Percentiles rank a stretch among this genome's conserved stretches.
phyloP scores from a whole-genome alignment of 2,329 filamentous ascomycete genomes.

The Atkinsonella texensis region DNA sequence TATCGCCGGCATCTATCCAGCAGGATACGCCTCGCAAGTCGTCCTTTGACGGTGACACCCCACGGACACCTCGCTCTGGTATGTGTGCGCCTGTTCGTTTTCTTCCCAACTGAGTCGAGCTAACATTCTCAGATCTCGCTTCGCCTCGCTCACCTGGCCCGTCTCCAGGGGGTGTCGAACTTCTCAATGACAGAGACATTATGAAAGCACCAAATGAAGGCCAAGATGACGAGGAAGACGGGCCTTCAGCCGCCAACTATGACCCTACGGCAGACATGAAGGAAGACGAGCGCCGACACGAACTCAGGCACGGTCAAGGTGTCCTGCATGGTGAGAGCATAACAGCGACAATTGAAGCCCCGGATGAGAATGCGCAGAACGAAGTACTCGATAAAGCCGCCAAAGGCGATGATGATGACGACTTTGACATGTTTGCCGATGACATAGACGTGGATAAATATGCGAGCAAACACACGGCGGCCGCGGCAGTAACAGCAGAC shows the following conservation, averaged over 20 bases:
- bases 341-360: conserved; percentile 4
- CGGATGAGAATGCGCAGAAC: neutral
- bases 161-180: conserved; percentile 46
- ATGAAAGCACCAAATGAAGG: conserved; percentile 44
- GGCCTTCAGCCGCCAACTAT: conserved; percentile 85
- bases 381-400: conserved; percentile 17
- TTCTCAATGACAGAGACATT: conserved; percentile 55
- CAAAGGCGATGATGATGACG: conserved; percentile 56
- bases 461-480: conserved; percentile 36
- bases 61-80: conserved; percentile 37
- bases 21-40: conserved; percentile 27
- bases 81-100: conserved; percentile 18
- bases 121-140: conserved; percentile 21
- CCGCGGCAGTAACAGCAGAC: conserved; percentile 23
- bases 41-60: conserved; percentile 24
- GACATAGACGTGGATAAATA: conserved; percentile 60
- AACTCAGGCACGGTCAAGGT: conserved; percentile 47
- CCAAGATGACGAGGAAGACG: conserved; percentile 43
- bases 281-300: conserved; percentile 64
- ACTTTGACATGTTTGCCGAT: conserved; percentile 83
- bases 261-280: conserved; percentile 82
- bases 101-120: neutral
- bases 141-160: conserved; percentile 33
- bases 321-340: conserved; percentile 33
- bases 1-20: conserved; percentile 40